Base-by-base conservation (phyloP, 768 basidiomycete species). In the Kwoniella mangroviensis region DNA sequence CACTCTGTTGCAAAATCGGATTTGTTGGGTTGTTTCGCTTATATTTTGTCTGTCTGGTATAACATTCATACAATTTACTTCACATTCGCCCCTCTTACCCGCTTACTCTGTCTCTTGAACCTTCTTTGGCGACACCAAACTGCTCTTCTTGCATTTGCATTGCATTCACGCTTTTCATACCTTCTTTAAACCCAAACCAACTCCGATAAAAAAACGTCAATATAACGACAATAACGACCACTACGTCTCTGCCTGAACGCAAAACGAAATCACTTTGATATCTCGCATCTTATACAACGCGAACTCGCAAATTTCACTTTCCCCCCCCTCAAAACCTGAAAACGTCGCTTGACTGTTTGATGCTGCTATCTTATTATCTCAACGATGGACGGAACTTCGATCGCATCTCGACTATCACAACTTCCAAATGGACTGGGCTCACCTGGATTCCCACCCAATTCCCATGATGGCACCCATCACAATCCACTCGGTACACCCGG, bases 351-450 rank as follows among this genome's bases (percentile, higher is more conserved):
- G 34, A 45, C n/a, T 13, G 19, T 41, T 4, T 22, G 21, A 42
- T 42, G 24, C 13, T 21, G 22, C 22, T 28, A 12, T 15, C 19
- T 24, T 7, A 43, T 26, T 13, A 2, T 49, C 11, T 22, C 21
- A 43, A 65, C 15, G 11, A 70, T 70, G 69, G 64, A 70, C 51
- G 24, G 49, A 11, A 54, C 54, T 60, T 43, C 58, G 5, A 60
- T 60, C 19, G 26, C 58, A 17, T 40, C 63, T 54, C 67, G 43
- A 67, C 52, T 41, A 51, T 41, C 57, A 41, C 66, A 60, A 57
- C 61, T 63, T 52, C 65, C 65, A 43, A 58, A 51, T n/a, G 68
- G 62, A 15, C 42, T 69, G 51, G 62, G 21, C 5, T 69, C 68
- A 21, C 63, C 68, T 34, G 68, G 42, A 21, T 69, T 69, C 56